phyloP scores from a whole-genome alignment of 2,329 filamentous ascomycete species.

The Alternaria tenuissima region DNA sequence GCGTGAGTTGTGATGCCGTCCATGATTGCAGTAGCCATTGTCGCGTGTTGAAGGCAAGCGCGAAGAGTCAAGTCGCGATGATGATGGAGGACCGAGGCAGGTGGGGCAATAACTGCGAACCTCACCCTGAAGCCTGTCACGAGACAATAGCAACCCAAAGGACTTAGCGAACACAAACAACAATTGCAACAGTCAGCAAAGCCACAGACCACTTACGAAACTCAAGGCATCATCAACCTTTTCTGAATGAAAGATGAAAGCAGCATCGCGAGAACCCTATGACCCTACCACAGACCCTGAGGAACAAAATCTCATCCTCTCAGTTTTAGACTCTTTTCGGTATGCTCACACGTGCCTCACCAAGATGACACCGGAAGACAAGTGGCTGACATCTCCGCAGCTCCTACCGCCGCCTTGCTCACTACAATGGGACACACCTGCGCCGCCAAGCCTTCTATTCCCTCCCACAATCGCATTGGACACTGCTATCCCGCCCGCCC shows the following conservation, averaged over 20 bases:
- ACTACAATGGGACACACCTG: conserved; percentile 90
- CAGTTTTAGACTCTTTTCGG: conserved; percentile 88
- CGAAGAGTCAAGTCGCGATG: conserved; percentile 3
- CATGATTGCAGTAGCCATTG: conserved; percentile 28
- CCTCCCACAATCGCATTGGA: conserved; percentile 82
- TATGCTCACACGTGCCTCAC: conserved; percentile 50
- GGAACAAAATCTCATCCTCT: conserved; percentile 80
- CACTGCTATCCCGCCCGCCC: conserved; percentile 79
- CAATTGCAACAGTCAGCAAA: neutral
- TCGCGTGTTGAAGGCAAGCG: neutral
- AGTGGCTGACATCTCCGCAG: conserved; percentile 55
- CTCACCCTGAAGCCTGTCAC: neutral
- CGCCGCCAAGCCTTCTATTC: conserved; percentile 94
- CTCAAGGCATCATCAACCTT: neutral
- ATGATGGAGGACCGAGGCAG: neutral
- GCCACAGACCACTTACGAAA: neutral
- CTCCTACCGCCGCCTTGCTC: conserved; percentile 83
- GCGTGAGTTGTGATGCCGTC: conserved; percentile 37
- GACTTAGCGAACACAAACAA: neutral
- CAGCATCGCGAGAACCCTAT: conserved; percentile 68
- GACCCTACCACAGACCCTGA: conserved; percentile 77
- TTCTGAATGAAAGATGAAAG: conserved; percentile 25
- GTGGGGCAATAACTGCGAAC: conserved; percentile 15
- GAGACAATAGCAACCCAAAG: neutral
- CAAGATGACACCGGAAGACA: neutral